These are phyloP conservation scores for Populus hybrid DNA, from an alignment of 441 rosid species.

Conservation along the genomic window DNA sequence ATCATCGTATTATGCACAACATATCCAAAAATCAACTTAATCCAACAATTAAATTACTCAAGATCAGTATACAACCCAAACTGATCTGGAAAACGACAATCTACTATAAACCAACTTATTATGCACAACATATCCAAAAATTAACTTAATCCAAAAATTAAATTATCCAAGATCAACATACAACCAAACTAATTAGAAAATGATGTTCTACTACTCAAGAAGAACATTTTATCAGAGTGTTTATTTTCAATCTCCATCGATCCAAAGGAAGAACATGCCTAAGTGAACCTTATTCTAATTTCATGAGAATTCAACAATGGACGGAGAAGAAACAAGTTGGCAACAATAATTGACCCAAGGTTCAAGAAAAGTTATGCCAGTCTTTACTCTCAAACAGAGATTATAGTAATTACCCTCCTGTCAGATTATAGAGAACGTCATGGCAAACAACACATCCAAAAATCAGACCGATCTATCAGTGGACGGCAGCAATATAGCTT, in stretches of 20 bases:
- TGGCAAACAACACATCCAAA: background rate
- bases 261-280: too few relatives aligned
- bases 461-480: background rate
- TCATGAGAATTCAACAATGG: background rate
- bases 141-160: too few relatives aligned
- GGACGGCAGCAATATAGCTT: background rate
- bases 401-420: background rate
- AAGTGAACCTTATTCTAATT: too few relatives aligned
- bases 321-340: background rate
- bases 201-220: too few relatives aligned
- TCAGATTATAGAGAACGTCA: too few relatives aligned
- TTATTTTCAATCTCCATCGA: background rate
- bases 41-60: too few relatives aligned
- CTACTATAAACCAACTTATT: too few relatives aligned
- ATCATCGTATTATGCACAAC: too few relatives aligned
- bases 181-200: background rate
- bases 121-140: too few relatives aligned
- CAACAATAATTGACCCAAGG: background rate
- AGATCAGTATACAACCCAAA: too few relatives aligned
- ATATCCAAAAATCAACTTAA: background rate
- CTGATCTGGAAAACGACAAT: too few relatives aligned
- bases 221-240: background rate
- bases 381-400: background rate
- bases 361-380: background rate
- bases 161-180: background rate